Evolutionary conservation across 352 stramenopile species (phyloP).

Genomic region (Phytopythium oedochilum): DNA sequence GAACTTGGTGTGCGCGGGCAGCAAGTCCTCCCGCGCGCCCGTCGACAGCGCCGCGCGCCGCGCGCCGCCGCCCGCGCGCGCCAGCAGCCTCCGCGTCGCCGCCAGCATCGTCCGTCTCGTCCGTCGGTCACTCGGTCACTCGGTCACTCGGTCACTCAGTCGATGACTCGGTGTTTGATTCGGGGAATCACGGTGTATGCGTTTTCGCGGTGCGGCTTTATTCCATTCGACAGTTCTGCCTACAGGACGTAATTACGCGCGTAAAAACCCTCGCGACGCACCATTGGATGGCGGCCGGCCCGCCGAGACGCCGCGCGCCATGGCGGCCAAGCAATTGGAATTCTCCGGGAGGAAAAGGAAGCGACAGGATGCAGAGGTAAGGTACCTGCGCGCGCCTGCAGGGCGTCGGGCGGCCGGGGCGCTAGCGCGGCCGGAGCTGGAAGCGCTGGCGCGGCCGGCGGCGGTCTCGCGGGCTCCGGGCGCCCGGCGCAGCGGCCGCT

Average conservation of each 20-base stretch:
- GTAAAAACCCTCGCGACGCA: not conserved
- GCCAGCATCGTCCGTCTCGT: not conserved
- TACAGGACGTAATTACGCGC: not conserved
- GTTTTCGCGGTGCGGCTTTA: no score
- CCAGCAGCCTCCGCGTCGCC: conserved; percentile 9
- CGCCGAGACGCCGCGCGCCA: not conserved
- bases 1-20: conserved; percentile 83
- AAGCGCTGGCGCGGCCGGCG: no score
- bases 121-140: no score
- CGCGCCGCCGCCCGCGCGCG: not conserved
- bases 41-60: not conserved
- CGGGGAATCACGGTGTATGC: no score
- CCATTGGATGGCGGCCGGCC: conserved; percentile 15
- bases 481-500: not conserved
- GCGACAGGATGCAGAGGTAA: conserved; percentile 59
- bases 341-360: conserved; percentile 57
- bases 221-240: no score
- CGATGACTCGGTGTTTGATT: no score
- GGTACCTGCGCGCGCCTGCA: not conserved
- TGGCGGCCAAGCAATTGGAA: conserved; percentile 31
- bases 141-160: no score
- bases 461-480: not conserved
- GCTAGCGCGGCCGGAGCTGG: no score
- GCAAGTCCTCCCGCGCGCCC: conserved; percentile 3
- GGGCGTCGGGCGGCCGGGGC: no score